These are phyloP conservation scores for Pleodorina starrii DNA, from an alignment of 139 green algal species.

Conservation along the genomic window DNA sequence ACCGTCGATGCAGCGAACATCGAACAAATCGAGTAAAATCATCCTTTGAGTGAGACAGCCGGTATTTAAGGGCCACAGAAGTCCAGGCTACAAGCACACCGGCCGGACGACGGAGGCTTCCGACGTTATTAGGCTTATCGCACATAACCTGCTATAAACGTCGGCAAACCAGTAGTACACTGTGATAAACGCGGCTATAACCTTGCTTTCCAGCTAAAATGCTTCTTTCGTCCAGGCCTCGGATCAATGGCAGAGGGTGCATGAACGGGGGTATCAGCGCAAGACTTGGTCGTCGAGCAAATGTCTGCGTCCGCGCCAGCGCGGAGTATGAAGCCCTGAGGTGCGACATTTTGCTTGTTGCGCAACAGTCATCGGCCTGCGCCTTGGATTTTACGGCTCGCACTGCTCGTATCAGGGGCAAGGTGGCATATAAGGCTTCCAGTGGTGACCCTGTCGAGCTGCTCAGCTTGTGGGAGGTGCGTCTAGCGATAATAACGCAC, in stretches of 20 bases:
- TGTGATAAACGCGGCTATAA: too few species aligned
- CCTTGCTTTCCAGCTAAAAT: too few species aligned
- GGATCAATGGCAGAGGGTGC: background rate
- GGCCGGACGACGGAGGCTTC: too few species aligned
- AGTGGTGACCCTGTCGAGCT: constrained; percentile 59
- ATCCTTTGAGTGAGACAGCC: too few species aligned
- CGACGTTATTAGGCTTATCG: too few species aligned
- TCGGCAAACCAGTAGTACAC: too few species aligned
- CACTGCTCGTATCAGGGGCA: background rate
- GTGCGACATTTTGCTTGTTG: background rate
- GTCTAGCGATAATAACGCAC: too few species aligned
- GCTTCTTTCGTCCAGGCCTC: background rate
- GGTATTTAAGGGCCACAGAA: too few species aligned
- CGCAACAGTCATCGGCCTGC: constrained; percentile 6
- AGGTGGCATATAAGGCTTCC: constrained; percentile 45
- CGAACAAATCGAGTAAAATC: too few species aligned
- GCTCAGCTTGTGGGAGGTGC: constrained; percentile 63
- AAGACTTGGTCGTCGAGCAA: background rate
- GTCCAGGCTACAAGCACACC: too few species aligned
- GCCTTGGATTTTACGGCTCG: background rate
- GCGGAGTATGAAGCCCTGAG: constrained; percentile 54
- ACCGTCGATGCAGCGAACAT: too few species aligned
- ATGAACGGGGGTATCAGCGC: background rate
- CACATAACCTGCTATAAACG: too few species aligned
- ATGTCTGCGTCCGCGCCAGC: background rate